Base-by-base conservation (phyloP, 805 yeast species). In the Candida broadrunensis region DNA sequence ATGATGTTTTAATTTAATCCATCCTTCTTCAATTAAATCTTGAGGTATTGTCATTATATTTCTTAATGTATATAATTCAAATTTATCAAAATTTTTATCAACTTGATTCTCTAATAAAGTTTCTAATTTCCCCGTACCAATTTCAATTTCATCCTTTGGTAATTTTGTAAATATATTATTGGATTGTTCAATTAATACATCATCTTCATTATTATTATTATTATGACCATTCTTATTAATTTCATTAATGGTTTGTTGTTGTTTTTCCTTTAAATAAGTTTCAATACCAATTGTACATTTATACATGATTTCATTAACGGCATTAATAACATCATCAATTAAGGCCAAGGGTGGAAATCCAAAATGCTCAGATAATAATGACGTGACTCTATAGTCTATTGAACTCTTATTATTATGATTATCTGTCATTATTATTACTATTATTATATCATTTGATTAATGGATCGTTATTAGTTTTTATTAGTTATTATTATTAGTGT, bases 271-370 rank as follows among this genome's bases (percentile, higher is more conserved):
- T 19, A 90, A 62, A 48, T 82, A 83, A 23, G 72, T 72, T 56
- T 87, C 95, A 63, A 90, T 75, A 1, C 88, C 95, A 35, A 77
- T 78, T 0, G 90, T 82, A 54, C 96, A 85, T 50, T 83, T 81
- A 63, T 85, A 85, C 81, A 88, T 76, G 20, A 88, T 78, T 38
- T 81, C 88, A 54, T 89, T 89, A 18, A 88, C 93, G 1, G 88
- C 86, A 60, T 89, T 88, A 50, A 89, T 87, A 11, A 90, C 83
- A 53, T 88, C 96, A 52, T 90, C 97, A 5, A 90, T 75, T 12
- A 89, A 65, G 0, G 90, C 78, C 8, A 88, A 75, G 0, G 97
- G 96, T 6, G 93, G 85, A 53, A 77, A 87, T 26, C 87, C 96
- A 26, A 90, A 65, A 56, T 89, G 96, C 61, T 89, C 97, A 1